These are phyloP conservation scores for Blastobotrys mokoenaii DNA, from an alignment of 805 yeast species.

Conservation along the genomic window DNA sequence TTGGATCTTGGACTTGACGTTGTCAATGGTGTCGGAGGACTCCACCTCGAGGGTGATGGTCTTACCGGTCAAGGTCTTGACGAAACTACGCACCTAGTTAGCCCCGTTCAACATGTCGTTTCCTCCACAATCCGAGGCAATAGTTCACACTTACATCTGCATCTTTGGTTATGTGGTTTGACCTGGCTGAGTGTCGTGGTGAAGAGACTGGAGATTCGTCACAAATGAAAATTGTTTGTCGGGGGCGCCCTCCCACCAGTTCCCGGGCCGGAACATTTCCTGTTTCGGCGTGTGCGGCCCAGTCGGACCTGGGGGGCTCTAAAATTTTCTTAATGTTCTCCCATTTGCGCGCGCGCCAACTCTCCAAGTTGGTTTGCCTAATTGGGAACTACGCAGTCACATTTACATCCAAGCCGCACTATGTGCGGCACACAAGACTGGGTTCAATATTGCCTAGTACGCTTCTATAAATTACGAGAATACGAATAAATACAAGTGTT, in stretches of 20 bases:
- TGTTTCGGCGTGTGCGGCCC: too few species aligned
- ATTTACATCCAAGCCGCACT: not conserved
- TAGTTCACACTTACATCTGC: slow-evolving; percentile 13
- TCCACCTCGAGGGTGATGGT: slow-evolving; percentile 97
- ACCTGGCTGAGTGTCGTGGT: not conserved
- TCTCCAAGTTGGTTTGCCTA: not conserved
- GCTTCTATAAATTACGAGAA: too few species aligned
- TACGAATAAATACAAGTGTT: too few species aligned
- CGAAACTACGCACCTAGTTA: slow-evolving; percentile 20
- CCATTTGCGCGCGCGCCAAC: not conserved
- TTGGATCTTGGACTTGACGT: slow-evolving; percentile 96
- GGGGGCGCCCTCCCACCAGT: too few species aligned
- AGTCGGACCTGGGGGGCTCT: too few species aligned
- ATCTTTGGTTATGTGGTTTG: slow-evolving; percentile 7
- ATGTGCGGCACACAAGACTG: not conserved
- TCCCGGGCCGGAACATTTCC: too few species aligned
- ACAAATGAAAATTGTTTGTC: too few species aligned
- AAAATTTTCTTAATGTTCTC: too few species aligned
- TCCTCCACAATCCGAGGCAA: not conserved
- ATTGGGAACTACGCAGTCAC: slow-evolving; percentile 1
- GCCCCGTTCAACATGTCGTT: not conserved
- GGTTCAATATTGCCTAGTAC: not conserved
- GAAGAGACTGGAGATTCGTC: not conserved
- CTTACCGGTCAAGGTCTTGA: slow-evolving; percentile 31
- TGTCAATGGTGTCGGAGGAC: slow-evolving; percentile 97